A percentile compares a stretch with the other conserved stretches of the same genome.
phyloP scores from a whole-genome alignment of 352 stramenopile genomes.

The Phytophthora pini region DNA sequence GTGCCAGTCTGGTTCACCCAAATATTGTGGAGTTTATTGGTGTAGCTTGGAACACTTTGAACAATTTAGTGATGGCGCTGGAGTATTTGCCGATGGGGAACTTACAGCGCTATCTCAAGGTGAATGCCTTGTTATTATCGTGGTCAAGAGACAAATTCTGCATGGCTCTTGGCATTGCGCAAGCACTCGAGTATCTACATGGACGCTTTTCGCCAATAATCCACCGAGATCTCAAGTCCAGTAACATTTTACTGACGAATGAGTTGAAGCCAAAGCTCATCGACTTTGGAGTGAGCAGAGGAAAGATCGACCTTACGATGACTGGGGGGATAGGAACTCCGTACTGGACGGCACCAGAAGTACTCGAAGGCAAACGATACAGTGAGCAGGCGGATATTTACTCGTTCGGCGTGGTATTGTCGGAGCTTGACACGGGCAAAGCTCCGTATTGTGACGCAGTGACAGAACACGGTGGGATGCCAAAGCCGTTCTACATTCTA shows the following conservation, averaged over 20 bases:
- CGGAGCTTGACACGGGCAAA: constrained; percentile 42
- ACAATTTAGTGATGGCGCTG: constrained; percentile 52
- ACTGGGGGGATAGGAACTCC: constrained; percentile 72
- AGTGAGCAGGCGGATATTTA: constrained; percentile 44
- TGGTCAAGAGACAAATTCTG: constrained; percentile 41
- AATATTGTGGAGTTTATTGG: constrained; percentile 47
- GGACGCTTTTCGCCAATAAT: constrained; percentile 30
- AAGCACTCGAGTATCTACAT: constrained; percentile 44
- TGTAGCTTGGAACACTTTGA: constrained; percentile 51
- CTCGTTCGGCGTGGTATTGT: constrained; percentile 46
- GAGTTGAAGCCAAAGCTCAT: constrained; percentile 72
- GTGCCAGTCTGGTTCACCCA: constrained; percentile 34
- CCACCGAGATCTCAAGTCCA: constrained; percentile 36
- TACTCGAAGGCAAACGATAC: constrained; percentile 51
- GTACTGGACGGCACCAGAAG: constrained; percentile 54
- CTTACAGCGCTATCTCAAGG: constrained; percentile 37
- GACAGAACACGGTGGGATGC: constrained; percentile 14
- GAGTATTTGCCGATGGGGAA: constrained; percentile 45
- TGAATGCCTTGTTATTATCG: constrained; percentile 33
- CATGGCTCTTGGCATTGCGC: constrained; percentile 32
- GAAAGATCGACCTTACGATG: constrained; percentile 34
- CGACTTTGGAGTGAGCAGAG: constrained; percentile 81
- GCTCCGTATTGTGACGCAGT: constrained; percentile 37
- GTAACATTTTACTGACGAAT: constrained; percentile 77
- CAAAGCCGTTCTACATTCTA: constrained; percentile 46